Evolutionary conservation across 371 early-diverging fungal genomes (phyloP).

Genomic region (Batkoa obscura): DNA sequence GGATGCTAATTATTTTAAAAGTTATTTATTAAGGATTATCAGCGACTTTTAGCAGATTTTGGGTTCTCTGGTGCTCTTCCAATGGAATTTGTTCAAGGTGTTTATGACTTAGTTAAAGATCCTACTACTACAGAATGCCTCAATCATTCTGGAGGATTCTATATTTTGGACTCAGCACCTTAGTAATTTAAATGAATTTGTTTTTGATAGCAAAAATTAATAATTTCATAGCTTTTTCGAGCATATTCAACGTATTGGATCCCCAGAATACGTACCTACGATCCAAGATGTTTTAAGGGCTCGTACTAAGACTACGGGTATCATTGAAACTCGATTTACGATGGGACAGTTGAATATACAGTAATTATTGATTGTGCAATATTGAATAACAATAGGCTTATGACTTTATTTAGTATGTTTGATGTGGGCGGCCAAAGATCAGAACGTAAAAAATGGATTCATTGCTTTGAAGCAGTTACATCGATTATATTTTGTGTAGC

Average conservation of each 20-base stretch:
- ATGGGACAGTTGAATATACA: slow-evolving; percentile 45
- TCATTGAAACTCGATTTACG: slow-evolving; percentile 45
- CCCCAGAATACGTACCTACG: slow-evolving; percentile 30
- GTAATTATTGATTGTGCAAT: slow-evolving; percentile 12
- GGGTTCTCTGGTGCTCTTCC: slow-evolving; percentile 25
- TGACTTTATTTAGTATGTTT: slow-evolving; percentile 31
- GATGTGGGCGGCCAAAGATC: slow-evolving; percentile 67
- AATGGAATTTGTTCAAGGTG: slow-evolving; percentile 33
- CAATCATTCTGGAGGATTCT: slow-evolving; percentile 44
- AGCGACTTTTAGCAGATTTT: slow-evolving; percentile 23
- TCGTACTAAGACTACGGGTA: slow-evolving; percentile 67
- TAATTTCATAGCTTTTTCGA: slow-evolving; percentile 23
- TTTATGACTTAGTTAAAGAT: slow-evolving; percentile 48
- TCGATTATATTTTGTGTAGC: slow-evolving; percentile 56
- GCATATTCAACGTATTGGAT: slow-evolving; percentile 29
- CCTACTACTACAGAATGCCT: slow-evolving; percentile 28
- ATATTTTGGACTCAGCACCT: slow-evolving; percentile 62
- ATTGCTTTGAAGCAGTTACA: slow-evolving; percentile 73
- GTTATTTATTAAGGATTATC: slow-evolving; percentile 18
- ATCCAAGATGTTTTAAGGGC: slow-evolving; percentile 61
- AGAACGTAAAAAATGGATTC: slow-evolving; percentile 90
- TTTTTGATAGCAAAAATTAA: slow-evolving; percentile 1
- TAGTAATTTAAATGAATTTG: slow-evolving; percentile 28
- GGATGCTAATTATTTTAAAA: not conserved
- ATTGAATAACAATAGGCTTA: not conserved